phyloP scores from a whole-genome alignment of 2,329 filamentous ascomycete species.

The Pseudogymnoascus sp. region DNA sequence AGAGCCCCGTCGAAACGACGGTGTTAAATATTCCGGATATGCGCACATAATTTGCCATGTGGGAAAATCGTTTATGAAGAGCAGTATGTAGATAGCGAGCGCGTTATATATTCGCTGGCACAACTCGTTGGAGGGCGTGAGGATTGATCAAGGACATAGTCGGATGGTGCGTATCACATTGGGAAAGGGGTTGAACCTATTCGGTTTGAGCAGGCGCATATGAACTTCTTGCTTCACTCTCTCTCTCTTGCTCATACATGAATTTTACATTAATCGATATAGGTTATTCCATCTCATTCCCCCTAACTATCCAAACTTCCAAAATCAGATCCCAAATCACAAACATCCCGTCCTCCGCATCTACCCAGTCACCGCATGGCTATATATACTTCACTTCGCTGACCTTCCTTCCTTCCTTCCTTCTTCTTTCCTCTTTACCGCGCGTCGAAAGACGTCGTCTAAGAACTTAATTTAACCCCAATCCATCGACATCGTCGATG shows the following conservation, averaged over 20 bases:
- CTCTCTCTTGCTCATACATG: neutral
- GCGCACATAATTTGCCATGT: too few species aligned
- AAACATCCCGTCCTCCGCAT: too few species aligned
- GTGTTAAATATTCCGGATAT: too few species aligned
- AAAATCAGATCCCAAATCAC: too few species aligned
- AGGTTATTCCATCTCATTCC: neutral
- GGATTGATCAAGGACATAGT: too few species aligned
- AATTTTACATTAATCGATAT: neutral
- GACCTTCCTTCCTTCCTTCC: too few species aligned
- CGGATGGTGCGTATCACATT: neutral
- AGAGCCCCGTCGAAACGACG: neutral
- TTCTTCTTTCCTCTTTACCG: too few species aligned
- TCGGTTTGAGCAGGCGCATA: neutral
- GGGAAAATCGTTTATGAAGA: neutral
- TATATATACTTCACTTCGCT: too few species aligned
- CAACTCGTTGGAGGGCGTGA: neutral
- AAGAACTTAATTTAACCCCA: too few species aligned
- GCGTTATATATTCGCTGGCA: neutral
- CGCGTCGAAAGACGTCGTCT: too few species aligned
- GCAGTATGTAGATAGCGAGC: neutral
- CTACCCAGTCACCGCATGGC: too few species aligned
- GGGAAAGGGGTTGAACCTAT: neutral
- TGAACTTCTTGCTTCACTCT: neutral
- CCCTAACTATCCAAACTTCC: neutral
- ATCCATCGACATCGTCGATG: too few species aligned